These are phyloP conservation scores for Potentilla sterilis DNA, from an alignment of 306 rosid species.

Conservation along the genomic window DNA sequence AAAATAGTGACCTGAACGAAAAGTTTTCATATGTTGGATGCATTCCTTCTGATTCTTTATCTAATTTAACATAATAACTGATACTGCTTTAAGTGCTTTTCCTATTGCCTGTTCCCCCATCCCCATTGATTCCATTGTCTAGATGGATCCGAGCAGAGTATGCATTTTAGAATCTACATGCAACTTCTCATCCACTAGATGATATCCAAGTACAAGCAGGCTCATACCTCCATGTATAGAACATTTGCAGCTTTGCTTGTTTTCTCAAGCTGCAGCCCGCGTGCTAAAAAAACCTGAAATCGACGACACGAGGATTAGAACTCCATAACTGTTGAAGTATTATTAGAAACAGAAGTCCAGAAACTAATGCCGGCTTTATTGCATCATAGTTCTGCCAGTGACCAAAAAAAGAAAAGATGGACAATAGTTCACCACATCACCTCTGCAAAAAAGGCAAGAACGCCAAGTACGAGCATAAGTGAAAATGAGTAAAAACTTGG, in stretches of 20 bases:
- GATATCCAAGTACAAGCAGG: not conserved
- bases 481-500: constrained; percentile 50
- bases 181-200: not conserved
- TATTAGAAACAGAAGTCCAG: not conserved
- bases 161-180: not conserved
- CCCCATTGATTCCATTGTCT: not conserved
- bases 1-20: not conserved
- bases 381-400: not conserved
- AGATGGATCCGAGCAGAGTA: not conserved
- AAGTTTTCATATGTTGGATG: not conserved
- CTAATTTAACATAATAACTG: not conserved
- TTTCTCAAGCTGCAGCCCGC: constrained; percentile 85
- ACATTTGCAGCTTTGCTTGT: constrained; percentile 64
- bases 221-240: constrained; percentile 54
- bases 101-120: not conserved
- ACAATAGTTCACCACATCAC: constrained; percentile 35
- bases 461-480: constrained; percentile 54
- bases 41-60: not conserved
- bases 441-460: constrained; percentile 78
- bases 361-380: not conserved
- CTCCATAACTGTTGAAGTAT: not conserved
- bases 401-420: not conserved
- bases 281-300: constrained; percentile 66
- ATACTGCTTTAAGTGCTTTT: not conserved
- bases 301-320: constrained; percentile 11